Percentiles rank a stretch among this genome's conserved stretches.
Evolutionary conservation across 106 monocot genomes (phyloP).

Genomic region (Gastrodia elata): DNA sequence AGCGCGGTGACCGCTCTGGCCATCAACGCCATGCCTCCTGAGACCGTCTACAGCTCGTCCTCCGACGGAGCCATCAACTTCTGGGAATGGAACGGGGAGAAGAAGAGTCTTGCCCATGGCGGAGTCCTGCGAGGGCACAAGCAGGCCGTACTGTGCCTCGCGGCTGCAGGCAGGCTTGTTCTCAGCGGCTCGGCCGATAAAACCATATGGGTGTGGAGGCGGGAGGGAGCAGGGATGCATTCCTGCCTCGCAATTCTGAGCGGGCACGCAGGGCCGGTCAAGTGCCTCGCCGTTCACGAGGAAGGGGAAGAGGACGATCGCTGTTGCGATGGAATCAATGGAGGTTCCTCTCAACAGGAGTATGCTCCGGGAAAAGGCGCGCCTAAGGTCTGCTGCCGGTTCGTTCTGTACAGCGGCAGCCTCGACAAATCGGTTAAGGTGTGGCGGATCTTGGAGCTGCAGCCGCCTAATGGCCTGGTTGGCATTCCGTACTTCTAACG

Average conservation of each 20-base stretch:
- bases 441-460: constrained; percentile 10
- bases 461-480: not conserved
- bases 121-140: constrained; percentile 18
- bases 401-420: constrained; percentile 15
- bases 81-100: constrained; percentile 33
- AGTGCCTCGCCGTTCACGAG: constrained; percentile 37
- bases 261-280: constrained; percentile 40
- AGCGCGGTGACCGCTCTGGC: constrained; percentile 43
- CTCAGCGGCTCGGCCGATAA: constrained; percentile 34
- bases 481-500: not conserved
- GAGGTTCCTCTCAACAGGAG: not conserved
- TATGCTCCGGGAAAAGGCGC: not conserved
- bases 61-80: constrained; percentile 56
- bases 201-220: constrained; percentile 37
- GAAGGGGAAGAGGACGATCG: constrained; percentile 6
- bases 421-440: constrained; percentile 15
- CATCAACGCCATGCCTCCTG: constrained; percentile 14
- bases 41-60: constrained; percentile 41
- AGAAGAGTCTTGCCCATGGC: constrained; percentile 8
- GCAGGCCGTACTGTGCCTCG: constrained; percentile 19
- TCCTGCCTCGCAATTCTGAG: constrained; percentile 39
- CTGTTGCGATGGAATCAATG: not conserved
- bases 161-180: constrained; percentile 14
- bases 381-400: not conserved
- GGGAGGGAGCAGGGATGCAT: constrained; percentile 24